Evolutionary conservation across 2,329 filamentous ascomycete genomes (phyloP).

Genomic region (Exophiala bonariae): DNA sequence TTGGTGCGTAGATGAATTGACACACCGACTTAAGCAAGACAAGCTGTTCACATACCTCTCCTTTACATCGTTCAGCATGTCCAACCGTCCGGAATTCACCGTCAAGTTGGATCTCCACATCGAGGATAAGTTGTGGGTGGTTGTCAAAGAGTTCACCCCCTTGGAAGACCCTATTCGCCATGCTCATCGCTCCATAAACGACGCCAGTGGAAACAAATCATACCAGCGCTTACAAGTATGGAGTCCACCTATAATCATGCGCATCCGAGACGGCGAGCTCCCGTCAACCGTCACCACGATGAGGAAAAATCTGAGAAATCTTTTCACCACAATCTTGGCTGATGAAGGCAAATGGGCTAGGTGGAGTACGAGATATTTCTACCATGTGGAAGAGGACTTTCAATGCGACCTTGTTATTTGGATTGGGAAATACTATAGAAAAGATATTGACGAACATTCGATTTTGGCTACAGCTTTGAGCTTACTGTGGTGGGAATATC

Average conservation of each 20-base stretch:
- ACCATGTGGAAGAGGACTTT: slow-evolving; percentile 13
- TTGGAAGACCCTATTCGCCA: slow-evolving; percentile 9
- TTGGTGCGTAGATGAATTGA: slow-evolving; percentile 15
- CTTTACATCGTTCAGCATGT: slow-evolving; percentile 7
- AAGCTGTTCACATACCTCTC: slow-evolving; percentile 11
- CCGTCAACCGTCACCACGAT: slow-evolving; percentile 2
- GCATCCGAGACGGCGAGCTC: slow-evolving; percentile 8
- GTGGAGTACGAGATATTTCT: slow-evolving; percentile 21
- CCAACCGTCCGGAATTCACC: slow-evolving; percentile 5
- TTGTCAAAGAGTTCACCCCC: slow-evolving; percentile 16
- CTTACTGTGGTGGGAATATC: slow-evolving; percentile 23
- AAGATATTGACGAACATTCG: slow-evolving; percentile 16
- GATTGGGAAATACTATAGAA: slow-evolving; percentile 21
- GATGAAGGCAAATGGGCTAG: slow-evolving; percentile 4
- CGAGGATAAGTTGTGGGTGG: slow-evolving; percentile 7
- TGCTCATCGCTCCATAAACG: slow-evolving; percentile 6
- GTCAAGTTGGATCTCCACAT: slow-evolving; percentile 16
- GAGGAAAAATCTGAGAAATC: slow-evolving; percentile 2
- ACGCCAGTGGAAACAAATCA: slow-evolving; percentile 7
- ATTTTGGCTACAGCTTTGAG: slow-evolving; percentile 14
- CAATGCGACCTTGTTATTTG: slow-evolving; percentile 12
- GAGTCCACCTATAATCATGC: slow-evolving; percentile 24
- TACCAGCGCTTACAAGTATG: slow-evolving; percentile 10
- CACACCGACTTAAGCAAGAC: slow-evolving; percentile 5
- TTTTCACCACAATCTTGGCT: slow-evolving; percentile 16